These are phyloP conservation scores for Colletotrichum chrysophilum DNA, from an alignment of 2,329 filamentous ascomycete genomes.

Conservation along the genomic window DNA sequence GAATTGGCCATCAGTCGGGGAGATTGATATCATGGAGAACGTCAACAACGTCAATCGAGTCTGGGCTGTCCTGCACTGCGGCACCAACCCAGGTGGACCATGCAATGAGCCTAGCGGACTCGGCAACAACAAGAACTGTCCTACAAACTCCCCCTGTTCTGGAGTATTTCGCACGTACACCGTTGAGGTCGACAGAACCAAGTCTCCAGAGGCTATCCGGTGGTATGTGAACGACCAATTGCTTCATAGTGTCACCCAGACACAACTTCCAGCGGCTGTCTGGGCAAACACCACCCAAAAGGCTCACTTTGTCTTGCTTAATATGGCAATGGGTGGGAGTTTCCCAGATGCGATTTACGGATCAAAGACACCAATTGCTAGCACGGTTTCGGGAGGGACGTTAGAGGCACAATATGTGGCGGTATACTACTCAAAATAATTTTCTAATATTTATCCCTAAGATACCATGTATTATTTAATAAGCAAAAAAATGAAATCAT, in stretches of 20 bases:
- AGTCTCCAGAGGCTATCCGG: slow-evolving; percentile 45
- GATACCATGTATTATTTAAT: not conserved
- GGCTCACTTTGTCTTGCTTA: slow-evolving; percentile 39
- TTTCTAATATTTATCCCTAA: not conserved
- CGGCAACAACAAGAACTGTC: slow-evolving; percentile 20
- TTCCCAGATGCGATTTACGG: slow-evolving; percentile 36
- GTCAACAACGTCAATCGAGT: slow-evolving; percentile 63
- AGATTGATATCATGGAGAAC: slow-evolving; percentile 67
- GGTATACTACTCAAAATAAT: not conserved
- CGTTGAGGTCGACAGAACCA: slow-evolving; percentile 36
- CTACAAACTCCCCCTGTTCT: not conserved
- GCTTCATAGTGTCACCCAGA: slow-evolving; percentile 44
- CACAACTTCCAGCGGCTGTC: slow-evolving; percentile 28
- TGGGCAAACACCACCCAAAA: slow-evolving; percentile 35
- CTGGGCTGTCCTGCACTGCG: slow-evolving; percentile 59
- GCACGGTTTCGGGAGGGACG: not conserved
- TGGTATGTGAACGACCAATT: slow-evolving; percentile 53
- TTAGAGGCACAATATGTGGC: not conserved
- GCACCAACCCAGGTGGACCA: slow-evolving; percentile 44
- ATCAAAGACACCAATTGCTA: not conserved
- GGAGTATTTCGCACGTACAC: slow-evolving; percentile 31
- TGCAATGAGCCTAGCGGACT: slow-evolving; percentile 57
- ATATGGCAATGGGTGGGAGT: slow-evolving; percentile 42
- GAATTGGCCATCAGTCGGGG: slow-evolving; percentile 48
- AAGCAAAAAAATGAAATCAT: not conserved